phyloP scores from a whole-genome alignment of 164 flowering plant species.

The Kalanchoe fedtschenkoi region DNA sequence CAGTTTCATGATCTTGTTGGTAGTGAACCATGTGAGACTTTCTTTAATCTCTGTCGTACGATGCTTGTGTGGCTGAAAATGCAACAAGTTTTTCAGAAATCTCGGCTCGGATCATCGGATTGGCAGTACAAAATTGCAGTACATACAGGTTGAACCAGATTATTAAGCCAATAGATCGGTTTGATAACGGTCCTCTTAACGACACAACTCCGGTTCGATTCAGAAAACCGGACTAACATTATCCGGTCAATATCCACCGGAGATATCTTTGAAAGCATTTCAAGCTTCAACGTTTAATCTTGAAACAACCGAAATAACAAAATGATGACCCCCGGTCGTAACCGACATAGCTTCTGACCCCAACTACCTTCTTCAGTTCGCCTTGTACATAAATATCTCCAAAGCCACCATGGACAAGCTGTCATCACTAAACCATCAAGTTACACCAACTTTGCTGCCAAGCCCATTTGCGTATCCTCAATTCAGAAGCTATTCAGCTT shows the following conservation, averaged over 20 bases:
- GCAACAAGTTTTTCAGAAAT: no score
- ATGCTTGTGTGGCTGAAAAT: constrained; percentile 3
- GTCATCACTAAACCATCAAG: constrained; percentile 8
- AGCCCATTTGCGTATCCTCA: constrained; percentile 1
- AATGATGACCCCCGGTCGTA: neutral
- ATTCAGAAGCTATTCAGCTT: neutral
- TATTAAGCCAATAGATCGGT: no score
- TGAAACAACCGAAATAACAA: neutral
- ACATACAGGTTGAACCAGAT: no score
- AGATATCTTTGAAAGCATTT: neutral
- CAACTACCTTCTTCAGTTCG: neutral
- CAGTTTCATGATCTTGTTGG: neutral
- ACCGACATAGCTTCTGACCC: neutral
- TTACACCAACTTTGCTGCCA: constrained; percentile 8
- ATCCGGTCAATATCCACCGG: constrained; percentile 1
- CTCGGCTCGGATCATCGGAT: no score
- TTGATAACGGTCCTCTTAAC: neutral
- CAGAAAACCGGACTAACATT: neutral
- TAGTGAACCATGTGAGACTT: neutral
- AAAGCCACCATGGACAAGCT: neutral
- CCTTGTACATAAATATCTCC: neutral
- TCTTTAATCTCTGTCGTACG: no score
- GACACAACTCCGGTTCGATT: neutral
- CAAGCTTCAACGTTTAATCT: neutral
- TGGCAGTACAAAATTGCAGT: no score